Base-by-base conservation (phyloP, 2,329 filamentous ascomycete genomes). In the Paecilomyces dactylethromorphus region DNA sequence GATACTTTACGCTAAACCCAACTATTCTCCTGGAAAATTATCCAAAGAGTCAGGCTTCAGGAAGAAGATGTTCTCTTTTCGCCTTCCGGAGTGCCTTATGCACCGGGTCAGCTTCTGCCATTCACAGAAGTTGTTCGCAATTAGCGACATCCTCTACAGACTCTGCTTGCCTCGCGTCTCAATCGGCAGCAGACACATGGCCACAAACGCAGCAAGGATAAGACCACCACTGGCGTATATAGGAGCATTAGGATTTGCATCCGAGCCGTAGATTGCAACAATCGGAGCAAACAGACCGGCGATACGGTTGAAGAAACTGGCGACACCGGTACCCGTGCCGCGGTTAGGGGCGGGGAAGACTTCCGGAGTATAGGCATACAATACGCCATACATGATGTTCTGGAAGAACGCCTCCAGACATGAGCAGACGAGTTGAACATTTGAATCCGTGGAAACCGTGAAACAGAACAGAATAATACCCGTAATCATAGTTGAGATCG, bases 331-430 rank as follows among this genome's bases (percentile, higher is more conserved):
- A 5, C 81, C 84, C 0, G 82, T 84, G 2, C 82, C 83, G 0
- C 83, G 74, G 52, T 82, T 75, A 0, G 82, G 80, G 2, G 79
- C 81, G 0, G 82, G 82, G 69, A 86, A 85, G 0, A 81, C 81
- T 63, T 86, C 82, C 0, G 83, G 83, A 0, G 83, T 85, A 69
- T 84, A 84, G 0, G 82, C 81, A 64, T 82, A 85, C 1, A 85
- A 69, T 1, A 84, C 81, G 29, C 82, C 81, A 63, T 84, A 84
- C 79, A 81, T 81, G 66, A 81, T 78, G 62, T 82, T 82, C 66
- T 78, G 81, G 75, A 83, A 84, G 69, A 84, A 82, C 3, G 81
- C 80, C 61, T 84, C 81, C 22, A 82, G 76, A 49, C 76, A 82
- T n/a, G 72, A 76, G 67, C 81, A 82, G 12, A 74, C 71, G 24